Evolutionary conservation across 2,329 filamentous ascomycete genomes (phyloP).

Genomic region (Myriosclerotinia scirpicola): DNA sequence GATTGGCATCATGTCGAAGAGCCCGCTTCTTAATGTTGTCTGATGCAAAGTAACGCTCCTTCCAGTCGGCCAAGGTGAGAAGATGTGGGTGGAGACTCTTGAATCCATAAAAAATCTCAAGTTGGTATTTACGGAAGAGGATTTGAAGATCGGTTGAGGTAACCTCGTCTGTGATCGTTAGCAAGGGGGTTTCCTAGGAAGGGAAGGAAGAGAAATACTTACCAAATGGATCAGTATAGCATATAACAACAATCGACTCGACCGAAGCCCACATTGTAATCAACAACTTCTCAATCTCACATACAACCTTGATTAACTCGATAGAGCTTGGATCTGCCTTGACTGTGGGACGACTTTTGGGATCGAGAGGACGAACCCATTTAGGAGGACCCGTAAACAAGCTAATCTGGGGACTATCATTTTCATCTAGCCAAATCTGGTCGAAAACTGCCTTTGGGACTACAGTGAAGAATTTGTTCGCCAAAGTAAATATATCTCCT

Average conservation of each 20-base stretch:
- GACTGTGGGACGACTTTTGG: background rate
- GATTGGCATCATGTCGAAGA: background rate
- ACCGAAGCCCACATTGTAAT: conserved; percentile 17
- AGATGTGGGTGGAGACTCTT: background rate
- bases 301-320: conserved; percentile 8
- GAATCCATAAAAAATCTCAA: background rate
- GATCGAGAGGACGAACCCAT: conserved; percentile 13
- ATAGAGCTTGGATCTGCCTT: background rate
- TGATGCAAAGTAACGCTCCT: conserved; percentile 15
- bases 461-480: background rate
- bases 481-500: conserved; percentile 1
- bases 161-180: conserved; percentile 9
- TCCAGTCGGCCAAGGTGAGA: conserved; percentile 6
- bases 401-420: conserved; percentile 6
- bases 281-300: conserved; percentile 14
- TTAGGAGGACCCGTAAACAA: background rate
- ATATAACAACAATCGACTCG: conserved; percentile 16
- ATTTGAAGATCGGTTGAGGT: background rate
- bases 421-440: conserved; percentile 11
- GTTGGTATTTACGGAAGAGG: conserved; percentile 6
- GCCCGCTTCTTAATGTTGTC: conserved; percentile 17
- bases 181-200: background rate
- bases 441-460: conserved; percentile 8
- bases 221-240: conserved; percentile 10
- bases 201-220: background rate